Evolutionary conservation across 164 flowering plant genomes (phyloP), one percentile per base, ranked within the genome.

Genomic region (Houttuynia cordata): DNA sequence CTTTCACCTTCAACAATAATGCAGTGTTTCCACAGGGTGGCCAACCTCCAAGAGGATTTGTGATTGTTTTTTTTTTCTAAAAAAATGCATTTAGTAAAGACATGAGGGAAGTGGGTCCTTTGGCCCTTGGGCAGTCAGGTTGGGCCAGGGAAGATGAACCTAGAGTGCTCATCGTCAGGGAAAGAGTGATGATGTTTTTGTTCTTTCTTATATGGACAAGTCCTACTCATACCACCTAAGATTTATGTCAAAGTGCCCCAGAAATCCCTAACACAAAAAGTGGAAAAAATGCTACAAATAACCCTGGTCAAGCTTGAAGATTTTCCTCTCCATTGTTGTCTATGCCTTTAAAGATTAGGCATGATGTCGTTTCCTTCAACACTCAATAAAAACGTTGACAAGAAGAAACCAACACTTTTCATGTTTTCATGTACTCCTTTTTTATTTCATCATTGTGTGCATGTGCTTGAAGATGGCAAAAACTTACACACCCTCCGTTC

Each of bases 151-250:
- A n/a, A 14, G 25, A 7, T 21, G 54, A 3, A 30, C 30, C 21
- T 51, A 25, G n/a, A n/a, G 54, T 60, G 67, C 57, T 57, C 55
- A 61, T 62, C 59, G 62, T 71, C 70, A 63, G 59, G 18, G 24
- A 18, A 30, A 47, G 49, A 70, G 65, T 71, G 64, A 71, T 71
- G 62, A 21, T 71, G 67, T 63, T 64, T 49, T 60, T 37, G 18
- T 1, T 61, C 58, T 39, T 69, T 58, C 13, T 21, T 17, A 24
- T 3, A 51, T 57, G 54, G 51, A 24, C 37, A 47, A 50, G 40
- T 65, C 56, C 47, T 30, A 57, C 53, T 34, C 59, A 57, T 57
- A 51, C 17, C 34, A 58, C 21, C 58, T 58, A 39, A 50, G 22
- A 34, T 57, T 62, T 30, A 40, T 41, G 51, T 39, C 57, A 21